Evolutionary conservation across 106 monocot species (phyloP), one percentile per base, ranked within the genome.

Genomic region (Xerophyta viscosa): DNA sequence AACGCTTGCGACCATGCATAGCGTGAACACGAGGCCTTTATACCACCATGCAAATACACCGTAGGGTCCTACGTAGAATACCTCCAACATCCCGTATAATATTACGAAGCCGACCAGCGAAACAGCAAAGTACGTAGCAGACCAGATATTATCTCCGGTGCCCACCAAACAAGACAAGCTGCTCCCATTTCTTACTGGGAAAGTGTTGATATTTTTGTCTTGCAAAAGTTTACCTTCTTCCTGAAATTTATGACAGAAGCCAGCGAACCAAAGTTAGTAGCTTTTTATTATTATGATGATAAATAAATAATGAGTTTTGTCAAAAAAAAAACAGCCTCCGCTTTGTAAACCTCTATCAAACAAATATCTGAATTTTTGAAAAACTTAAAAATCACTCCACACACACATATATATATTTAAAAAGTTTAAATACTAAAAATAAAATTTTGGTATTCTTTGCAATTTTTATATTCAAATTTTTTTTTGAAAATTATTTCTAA

Each of bases 111-210:
- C 87, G 46, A 77, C 14, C 2, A 67, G 66, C 17, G 92, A 77
- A 53, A 70, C 57, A 47, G 41, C n/a, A 50, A 80, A 64, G 60
- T 93, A 93, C 18, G 68, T 33, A 52, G 68, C 87, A 3, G 80
- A 61, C 72, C 79, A 87, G 1, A 78, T 14, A 37, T 74, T 87
- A 66, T 92, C 47, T 20, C 80, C 87, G 0, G 92, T 87, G 17
- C 92, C 92, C 29, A 84, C 92, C 59, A 93, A 75, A 55, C 83
- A 63, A 27, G 92, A 87, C 71, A 93, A 83, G 28, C 11, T 37
- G 17, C 69, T 67, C 6, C 72, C 72, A 24, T 48, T 72, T 19
- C 37, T 50, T 41, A 59, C 42, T 14, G 58, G 52, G 30, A 72
- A 37, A 20, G 71, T 54, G 37, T 59, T 23, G 37, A 20, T 49